phyloP scores from a whole-genome alignment of 2,329 filamentous ascomycete genomes.

The Nigrograna mackinnonii region DNA sequence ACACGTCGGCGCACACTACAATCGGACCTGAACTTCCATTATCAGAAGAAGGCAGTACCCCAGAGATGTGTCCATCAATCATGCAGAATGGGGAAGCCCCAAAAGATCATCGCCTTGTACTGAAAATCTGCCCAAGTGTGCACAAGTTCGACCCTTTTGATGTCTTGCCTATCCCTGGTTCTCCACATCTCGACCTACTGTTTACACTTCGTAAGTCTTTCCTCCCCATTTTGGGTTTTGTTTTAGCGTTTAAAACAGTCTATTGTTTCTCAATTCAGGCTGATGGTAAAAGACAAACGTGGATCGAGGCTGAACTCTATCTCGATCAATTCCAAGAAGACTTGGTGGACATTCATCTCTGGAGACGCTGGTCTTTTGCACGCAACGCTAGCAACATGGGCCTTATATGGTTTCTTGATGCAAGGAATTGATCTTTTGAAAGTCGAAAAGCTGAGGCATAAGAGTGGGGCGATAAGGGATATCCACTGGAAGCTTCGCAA shows the following conservation, averaged over 20 bases:
- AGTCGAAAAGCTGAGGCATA: slow-evolving; percentile 23
- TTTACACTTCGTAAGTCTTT: slow-evolving; percentile 25
- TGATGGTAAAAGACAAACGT: slow-evolving; percentile 15
- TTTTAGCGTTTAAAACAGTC: neutral
- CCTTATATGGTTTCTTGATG: slow-evolving; percentile 24
- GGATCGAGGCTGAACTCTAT: slow-evolving; percentile 19
- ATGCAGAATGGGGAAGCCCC: neutral
- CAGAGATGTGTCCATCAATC: no score
- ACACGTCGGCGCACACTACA: neutral
- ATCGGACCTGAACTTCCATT: slow-evolving; percentile 1
- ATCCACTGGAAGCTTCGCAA: slow-evolving; percentile 22
- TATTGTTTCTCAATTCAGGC: neutral
- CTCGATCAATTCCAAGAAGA: slow-evolving; percentile 20
- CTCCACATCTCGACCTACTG: slow-evolving; percentile 19
- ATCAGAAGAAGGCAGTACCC: no score
- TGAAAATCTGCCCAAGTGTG: slow-evolving; percentile 13
- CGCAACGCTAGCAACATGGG: slow-evolving; percentile 31
- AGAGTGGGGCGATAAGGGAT: slow-evolving; percentile 26
- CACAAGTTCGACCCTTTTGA: slow-evolving; percentile 27
- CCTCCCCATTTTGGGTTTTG: neutral
- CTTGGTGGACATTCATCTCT: slow-evolving; percentile 25
- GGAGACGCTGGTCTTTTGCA: slow-evolving; percentile 26
- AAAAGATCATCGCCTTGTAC: slow-evolving; percentile 4
- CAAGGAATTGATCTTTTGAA: slow-evolving; percentile 11
- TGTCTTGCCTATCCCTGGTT: slow-evolving; percentile 23